These are phyloP conservation scores for Mycena latifolia DNA, from an alignment of 768 basidiomycete genomes.

Conservation along the genomic window DNA sequence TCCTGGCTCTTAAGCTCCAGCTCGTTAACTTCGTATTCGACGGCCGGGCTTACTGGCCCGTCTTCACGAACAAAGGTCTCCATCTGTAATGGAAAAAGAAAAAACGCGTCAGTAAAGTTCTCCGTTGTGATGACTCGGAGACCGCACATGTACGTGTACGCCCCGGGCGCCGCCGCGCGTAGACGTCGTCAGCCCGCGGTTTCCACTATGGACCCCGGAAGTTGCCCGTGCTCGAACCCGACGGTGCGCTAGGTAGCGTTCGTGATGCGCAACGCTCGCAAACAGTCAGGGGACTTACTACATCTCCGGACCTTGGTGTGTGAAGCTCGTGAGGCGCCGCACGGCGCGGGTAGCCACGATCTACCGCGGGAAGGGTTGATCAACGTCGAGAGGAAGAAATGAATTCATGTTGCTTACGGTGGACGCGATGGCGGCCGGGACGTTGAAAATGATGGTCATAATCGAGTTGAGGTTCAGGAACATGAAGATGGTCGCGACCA, in stretches of 20 bases:
- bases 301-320: conserved; percentile 54
- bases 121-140: background rate
- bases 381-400: conserved; percentile 15
- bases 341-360: conserved; percentile 73
- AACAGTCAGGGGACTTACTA: conserved; percentile 49
- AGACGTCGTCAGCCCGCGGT: conserved; percentile 40
- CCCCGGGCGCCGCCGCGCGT: conserved; percentile 41
- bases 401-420: conserved; percentile 55
- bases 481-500: conserved; percentile 71
- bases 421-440: conserved; percentile 69
- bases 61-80: conserved; percentile 61
- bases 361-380: conserved; percentile 40
- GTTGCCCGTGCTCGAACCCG: conserved; percentile 41
- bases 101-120: no score
- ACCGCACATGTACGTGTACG: conserved; percentile 60
- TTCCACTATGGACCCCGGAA: conserved; percentile 34
- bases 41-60: no score
- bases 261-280: background rate
- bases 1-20: no score
- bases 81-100: conserved; percentile 58
- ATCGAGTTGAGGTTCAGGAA: conserved; percentile 72
- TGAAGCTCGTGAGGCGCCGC: conserved; percentile 68
- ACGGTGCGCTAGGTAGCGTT: conserved; percentile 36
- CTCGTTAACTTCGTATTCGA: no score
- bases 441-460: conserved; percentile 76